phyloP scores from a whole-genome alignment of 352 stramenopile species.

The Pythium inflatum region DNA sequence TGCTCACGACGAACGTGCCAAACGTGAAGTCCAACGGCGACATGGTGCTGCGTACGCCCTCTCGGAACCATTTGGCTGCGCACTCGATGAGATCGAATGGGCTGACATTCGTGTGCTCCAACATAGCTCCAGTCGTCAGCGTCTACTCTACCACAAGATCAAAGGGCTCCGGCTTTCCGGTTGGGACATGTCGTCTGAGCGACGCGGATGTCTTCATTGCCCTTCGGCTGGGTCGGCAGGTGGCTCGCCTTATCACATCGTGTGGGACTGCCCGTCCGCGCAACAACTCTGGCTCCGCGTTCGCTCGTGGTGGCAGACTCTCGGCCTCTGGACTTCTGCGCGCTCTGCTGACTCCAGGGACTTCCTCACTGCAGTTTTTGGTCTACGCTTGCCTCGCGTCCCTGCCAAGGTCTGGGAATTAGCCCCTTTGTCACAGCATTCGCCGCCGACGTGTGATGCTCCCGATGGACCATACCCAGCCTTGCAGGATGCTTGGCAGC shows the following conservation, averaged over 20 bases:
- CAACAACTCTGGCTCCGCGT: neutral
- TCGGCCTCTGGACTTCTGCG: neutral
- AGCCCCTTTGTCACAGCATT: constrained; percentile 1
- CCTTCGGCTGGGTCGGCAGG: neutral
- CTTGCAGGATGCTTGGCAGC: constrained; percentile 9
- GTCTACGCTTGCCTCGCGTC: neutral
- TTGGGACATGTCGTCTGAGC: neutral
- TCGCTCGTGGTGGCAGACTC: neutral
- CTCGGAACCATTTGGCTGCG: neutral
- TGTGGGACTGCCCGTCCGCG: constrained; percentile 7
- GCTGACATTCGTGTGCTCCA: neutral
- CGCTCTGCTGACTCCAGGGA: neutral
- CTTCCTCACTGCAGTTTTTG: constrained; percentile 15
- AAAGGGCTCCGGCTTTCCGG: constrained; percentile 4
- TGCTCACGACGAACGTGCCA: too few species aligned
- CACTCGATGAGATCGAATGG: neutral
- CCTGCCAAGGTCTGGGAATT: constrained; percentile 3
- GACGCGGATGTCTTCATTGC: constrained; percentile 18
- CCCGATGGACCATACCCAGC: constrained; percentile 1
- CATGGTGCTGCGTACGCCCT: neutral
- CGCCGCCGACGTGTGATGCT: neutral
- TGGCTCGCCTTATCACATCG: constrained; percentile 4
- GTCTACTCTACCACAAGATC: neutral
- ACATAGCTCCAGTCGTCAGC: constrained; percentile 6
- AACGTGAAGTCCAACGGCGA: neutral